A percentile compares a stretch with the other conserved stretches of the same genome.
phyloP scores from a whole-genome alignment of 768 basidiomycete genomes.

The Piloderma croceum region DNA sequence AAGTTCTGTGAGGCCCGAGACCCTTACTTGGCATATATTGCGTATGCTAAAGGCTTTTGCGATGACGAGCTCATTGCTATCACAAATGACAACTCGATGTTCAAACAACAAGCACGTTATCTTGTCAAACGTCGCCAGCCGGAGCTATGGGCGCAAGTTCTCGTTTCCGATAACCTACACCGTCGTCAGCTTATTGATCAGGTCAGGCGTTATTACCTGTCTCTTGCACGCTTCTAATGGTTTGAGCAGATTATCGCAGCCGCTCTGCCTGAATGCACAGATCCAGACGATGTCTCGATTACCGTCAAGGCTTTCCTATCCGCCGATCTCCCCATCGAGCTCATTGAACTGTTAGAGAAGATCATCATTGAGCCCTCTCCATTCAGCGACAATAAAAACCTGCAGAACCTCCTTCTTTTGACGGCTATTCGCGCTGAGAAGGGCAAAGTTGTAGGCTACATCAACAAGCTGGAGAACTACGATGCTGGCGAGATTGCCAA shows the following conservation, averaged over 20 bases:
- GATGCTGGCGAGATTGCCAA: constrained; percentile 91
- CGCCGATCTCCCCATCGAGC: constrained; percentile 92
- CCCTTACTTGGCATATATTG: constrained; percentile 97
- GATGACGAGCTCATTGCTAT: constrained; percentile 96
- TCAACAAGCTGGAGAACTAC: constrained; percentile 95
- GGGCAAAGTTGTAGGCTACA: constrained; percentile 96
- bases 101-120: constrained; percentile 98
- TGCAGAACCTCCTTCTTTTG: constrained; percentile 91
- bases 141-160: constrained; percentile 95
- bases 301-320: constrained; percentile 98
- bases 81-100: constrained; percentile 99
- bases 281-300: constrained; percentile 96
- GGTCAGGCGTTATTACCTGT: too few relatives aligned
- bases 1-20: constrained; percentile 99
- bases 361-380: constrained; percentile 96
- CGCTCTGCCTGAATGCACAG: constrained; percentile 93
- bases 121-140: constrained; percentile 92
- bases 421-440: constrained; percentile 97
- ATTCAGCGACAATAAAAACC: constrained; percentile 94
- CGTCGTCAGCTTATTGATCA: constrained; percentile 93
- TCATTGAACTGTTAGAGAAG: constrained; percentile 97
- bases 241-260: constrained; percentile 78
- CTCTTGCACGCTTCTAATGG: constrained; percentile 12
- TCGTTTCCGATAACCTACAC: constrained; percentile 82
- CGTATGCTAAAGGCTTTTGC: constrained; percentile 98